phyloP scores from a whole-genome alignment of 371 early-diverging fungal species.

The Entomophthora muscae region DNA sequence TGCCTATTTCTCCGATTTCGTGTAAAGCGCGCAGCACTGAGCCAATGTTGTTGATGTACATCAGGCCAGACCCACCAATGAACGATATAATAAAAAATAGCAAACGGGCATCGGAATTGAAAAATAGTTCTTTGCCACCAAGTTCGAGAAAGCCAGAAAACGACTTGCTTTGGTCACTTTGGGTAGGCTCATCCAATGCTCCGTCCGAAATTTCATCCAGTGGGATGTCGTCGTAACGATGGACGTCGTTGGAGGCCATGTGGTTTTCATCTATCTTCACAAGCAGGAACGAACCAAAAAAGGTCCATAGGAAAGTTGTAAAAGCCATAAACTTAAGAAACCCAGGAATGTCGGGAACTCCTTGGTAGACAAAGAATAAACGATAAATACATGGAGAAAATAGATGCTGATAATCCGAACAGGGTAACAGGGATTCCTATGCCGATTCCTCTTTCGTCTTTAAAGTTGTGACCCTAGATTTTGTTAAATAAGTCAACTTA shows the following conservation, averaged over 20 bases:
- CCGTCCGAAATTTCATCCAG: no score
- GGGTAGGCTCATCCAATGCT: no score
- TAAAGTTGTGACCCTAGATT: slow-evolving; percentile 29
- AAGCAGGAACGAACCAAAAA: slow-evolving; percentile 17
- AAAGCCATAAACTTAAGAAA: slow-evolving; percentile 19
- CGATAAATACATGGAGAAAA: slow-evolving; percentile 38
- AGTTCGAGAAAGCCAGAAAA: slow-evolving; percentile 6
- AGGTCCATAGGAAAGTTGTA: slow-evolving; percentile 7
- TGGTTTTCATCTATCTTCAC: slow-evolving; percentile 13
- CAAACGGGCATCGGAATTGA: slow-evolving; percentile 13
- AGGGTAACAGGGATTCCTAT: slow-evolving; percentile 37
- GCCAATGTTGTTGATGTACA: slow-evolving; percentile 34
- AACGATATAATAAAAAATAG: slow-evolving; percentile 13
- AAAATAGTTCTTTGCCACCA: slow-evolving; percentile 15
- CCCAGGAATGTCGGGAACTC: slow-evolving; percentile 14
- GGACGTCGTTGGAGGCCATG: no score
- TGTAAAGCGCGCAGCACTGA: slow-evolving; percentile 17
- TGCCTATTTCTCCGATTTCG: slow-evolving; percentile 7
- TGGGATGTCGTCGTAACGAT: no score
- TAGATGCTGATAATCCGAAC: slow-evolving; percentile 45
- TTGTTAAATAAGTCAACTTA: not conserved
- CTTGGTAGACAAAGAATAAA: slow-evolving; percentile 17
- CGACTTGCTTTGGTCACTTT: no score
- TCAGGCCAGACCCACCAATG: slow-evolving; percentile 24
- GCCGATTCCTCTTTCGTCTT: slow-evolving; percentile 32